Conservation (phyloP, 208 protist species). For the Leptomonas seymouri region DNA sequence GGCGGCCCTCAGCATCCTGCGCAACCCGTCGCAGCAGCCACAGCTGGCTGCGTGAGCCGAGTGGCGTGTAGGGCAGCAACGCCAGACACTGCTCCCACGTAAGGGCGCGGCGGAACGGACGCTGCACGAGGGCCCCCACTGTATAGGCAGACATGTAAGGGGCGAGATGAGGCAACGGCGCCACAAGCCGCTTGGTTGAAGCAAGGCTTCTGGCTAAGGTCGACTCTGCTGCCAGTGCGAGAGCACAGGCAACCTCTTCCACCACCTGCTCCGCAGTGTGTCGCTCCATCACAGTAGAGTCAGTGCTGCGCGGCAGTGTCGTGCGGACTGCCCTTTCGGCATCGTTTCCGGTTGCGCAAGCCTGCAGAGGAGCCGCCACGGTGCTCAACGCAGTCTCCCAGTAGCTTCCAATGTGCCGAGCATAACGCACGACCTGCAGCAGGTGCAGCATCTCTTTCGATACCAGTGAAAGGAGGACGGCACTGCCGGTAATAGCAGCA, state of each 20-base stretch:
- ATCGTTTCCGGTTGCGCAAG: too few relatives aligned
- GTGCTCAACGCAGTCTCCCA: slow-evolving; percentile 59
- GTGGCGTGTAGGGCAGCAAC: slow-evolving; percentile 62
- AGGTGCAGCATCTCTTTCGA: slow-evolving; percentile 52
- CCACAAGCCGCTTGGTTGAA: slow-evolving; percentile 15
- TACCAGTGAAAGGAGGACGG: slow-evolving; percentile 51
- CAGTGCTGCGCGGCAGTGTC: neutral
- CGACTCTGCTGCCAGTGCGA: slow-evolving; percentile 13
- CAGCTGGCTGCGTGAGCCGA: slow-evolving; percentile 51
- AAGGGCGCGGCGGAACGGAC: slow-evolving; percentile 42
- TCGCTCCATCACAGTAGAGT: neutral
- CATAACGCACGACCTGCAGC: slow-evolving; percentile 32
- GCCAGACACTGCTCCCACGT: slow-evolving; percentile 58
- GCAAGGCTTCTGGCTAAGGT: slow-evolving; percentile 8
- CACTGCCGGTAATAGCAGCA: slow-evolving; percentile 18
- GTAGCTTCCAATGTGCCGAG: slow-evolving; percentile 33
- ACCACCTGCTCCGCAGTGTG: slow-evolving; percentile 14
- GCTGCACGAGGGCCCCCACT: slow-evolving; percentile 43
- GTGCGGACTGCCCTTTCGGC: too few relatives aligned
- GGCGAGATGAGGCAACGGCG: slow-evolving; percentile 43
- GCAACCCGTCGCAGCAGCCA: slow-evolving; percentile 62
- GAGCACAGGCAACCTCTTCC: slow-evolving; percentile 31
- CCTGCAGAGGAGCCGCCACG: slow-evolving; percentile 11
- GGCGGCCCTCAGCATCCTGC: slow-evolving; percentile 39
- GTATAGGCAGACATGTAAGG: slow-evolving; percentile 59